Conservation (phyloP, 306 rosid genomes). For the Cyamopsis tetragonoloba region DNA sequence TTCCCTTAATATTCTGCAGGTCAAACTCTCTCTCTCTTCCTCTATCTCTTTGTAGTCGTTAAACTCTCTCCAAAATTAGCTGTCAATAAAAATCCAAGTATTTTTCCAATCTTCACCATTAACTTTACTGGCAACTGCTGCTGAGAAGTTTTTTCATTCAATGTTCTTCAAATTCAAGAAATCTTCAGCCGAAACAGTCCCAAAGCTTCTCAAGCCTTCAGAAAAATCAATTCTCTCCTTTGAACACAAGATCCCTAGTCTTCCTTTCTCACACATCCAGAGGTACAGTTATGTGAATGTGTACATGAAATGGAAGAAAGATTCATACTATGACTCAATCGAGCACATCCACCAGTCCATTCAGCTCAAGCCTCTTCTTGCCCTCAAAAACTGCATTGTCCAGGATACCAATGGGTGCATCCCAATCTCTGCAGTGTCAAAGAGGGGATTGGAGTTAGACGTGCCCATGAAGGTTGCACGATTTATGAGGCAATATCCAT, state of each 20-base stretch:
- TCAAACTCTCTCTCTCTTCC: neutral
- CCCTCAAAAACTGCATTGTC: slow-evolving; percentile 71
- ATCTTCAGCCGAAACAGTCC: slow-evolving; percentile 31
- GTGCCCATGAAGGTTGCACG: slow-evolving; percentile 72
- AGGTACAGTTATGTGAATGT: slow-evolving; percentile 64
- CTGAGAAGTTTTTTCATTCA: neutral
- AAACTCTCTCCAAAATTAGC: neutral
- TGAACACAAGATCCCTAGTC: slow-evolving; percentile 3
- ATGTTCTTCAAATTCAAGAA: slow-evolving; percentile 40
- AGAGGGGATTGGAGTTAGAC: slow-evolving; percentile 55
- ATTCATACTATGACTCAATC: slow-evolving; percentile 60
- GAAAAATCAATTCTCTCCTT: slow-evolving; percentile 23
- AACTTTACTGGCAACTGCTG: slow-evolving; percentile 8
- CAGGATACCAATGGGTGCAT: slow-evolving; percentile 60
- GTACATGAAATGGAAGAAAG: slow-evolving; percentile 91
- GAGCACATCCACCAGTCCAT: slow-evolving; percentile 66
- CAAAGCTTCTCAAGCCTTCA: slow-evolving; percentile 17
- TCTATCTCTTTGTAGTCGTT: neutral
- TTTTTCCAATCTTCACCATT: neutral
- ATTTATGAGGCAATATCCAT: slow-evolving; percentile 79
- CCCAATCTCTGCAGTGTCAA: slow-evolving; percentile 74
- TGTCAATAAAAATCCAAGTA: neutral
- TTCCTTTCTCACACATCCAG: slow-evolving; percentile 41
- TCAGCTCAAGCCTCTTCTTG: slow-evolving; percentile 56
- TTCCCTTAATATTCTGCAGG: slow-evolving; percentile 5